Conservation (phyloP, 163 green algal genomes). For the Scenedesmus sp. region DNA sequence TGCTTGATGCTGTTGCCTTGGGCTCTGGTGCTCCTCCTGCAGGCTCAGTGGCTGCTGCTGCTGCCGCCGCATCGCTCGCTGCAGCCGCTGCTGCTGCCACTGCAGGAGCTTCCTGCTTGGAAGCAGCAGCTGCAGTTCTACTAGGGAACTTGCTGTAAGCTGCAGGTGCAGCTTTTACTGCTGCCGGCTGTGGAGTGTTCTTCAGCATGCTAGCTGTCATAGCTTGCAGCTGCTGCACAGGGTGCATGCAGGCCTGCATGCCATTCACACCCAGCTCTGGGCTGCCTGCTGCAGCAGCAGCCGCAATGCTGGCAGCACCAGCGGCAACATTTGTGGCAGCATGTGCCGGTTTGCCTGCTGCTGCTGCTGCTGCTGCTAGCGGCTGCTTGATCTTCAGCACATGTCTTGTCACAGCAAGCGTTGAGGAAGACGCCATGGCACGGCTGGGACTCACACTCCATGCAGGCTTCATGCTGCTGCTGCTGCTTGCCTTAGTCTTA, state of each 20-base stretch:
- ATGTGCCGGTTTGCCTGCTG: not conserved
- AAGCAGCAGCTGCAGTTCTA: not conserved
- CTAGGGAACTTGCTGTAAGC: not conserved
- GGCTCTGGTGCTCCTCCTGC: too few relatives aligned
- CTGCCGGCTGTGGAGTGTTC: not conserved
- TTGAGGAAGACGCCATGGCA: not conserved
- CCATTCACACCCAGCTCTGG: not conserved
- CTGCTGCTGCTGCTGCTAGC: not conserved
- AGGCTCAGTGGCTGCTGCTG: too few relatives aligned
- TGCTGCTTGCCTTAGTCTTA: not conserved
- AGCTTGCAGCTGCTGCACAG: not conserved
- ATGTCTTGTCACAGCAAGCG: not conserved
- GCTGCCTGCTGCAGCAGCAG: not conserved
- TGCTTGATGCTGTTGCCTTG: constrained; percentile 4
- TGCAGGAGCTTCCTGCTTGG: not conserved
- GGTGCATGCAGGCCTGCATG: not conserved
- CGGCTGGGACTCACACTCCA: not conserved
- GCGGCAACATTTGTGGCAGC: not conserved
- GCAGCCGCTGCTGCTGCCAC: not conserved
- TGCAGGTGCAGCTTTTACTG: not conserved
- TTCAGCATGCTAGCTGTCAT: not conserved
- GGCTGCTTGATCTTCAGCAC: not conserved
- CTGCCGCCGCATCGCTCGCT: not conserved
- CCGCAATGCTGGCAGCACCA: not conserved
- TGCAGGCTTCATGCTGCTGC: not conserved